Conservation (phyloP, 495 filamentous ascomycete species). For the Neurospora sp. region DNA sequence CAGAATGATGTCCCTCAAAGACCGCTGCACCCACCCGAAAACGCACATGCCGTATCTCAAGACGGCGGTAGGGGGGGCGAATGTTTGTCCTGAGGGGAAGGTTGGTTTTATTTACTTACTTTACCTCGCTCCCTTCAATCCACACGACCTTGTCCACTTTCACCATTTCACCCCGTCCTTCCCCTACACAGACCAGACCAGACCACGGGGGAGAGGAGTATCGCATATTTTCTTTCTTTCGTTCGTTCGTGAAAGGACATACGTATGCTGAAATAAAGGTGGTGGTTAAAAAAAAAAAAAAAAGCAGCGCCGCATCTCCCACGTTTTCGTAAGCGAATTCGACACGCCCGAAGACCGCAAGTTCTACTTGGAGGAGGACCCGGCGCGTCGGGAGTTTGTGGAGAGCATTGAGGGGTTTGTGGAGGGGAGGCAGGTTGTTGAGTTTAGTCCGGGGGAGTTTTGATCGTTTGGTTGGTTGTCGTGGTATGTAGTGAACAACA, state of each 20-base stretch:
- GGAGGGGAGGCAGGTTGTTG: slow-evolving; percentile 29
- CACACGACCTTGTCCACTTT: neutral
- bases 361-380: slow-evolving; percentile 46
- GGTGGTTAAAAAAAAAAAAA: neutral
- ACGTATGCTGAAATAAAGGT: no score
- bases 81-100: slow-evolving; percentile 46
- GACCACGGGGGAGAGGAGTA: neutral
- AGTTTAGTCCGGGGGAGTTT: slow-evolving; percentile 35
- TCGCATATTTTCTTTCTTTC: no score
- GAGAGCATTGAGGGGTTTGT: slow-evolving; percentile 27
- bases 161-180: neutral
- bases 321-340: slow-evolving; percentile 53
- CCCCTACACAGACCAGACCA: neutral
- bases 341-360: slow-evolving; percentile 45
- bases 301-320: slow-evolving; percentile 44
- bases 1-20: slow-evolving; percentile 20
- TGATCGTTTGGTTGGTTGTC: neutral
- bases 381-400: slow-evolving; percentile 37
- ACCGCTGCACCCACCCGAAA: slow-evolving; percentile 40
- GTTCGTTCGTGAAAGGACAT: no score
- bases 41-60: slow-evolving; percentile 48
- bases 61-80: slow-evolving; percentile 43
- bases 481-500: neutral
- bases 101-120: slow-evolving; percentile 8
- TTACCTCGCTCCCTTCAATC: neutral